Conservation (phyloP, 495 filamentous ascomycete genomes). For the Talaromyces adpressus region DNA sequence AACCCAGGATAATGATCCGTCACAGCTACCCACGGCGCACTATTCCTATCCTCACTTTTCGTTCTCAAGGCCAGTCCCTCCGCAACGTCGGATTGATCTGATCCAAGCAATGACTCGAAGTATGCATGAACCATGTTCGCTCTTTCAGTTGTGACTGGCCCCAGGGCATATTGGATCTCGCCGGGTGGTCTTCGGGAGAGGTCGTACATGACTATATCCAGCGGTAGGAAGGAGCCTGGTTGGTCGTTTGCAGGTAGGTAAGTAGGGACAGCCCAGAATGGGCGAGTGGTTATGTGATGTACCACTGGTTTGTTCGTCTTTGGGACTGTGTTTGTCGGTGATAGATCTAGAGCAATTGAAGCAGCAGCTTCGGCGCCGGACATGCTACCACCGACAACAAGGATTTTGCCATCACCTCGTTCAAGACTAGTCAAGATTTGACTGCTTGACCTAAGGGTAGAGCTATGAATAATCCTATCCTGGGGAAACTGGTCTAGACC, state of each 20-base stretch:
- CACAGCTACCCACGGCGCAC: constrained; percentile 61
- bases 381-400: constrained; percentile 79
- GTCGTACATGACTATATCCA: constrained; percentile 74
- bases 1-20: constrained; percentile 66
- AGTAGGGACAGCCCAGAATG: constrained; percentile 67
- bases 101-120: constrained; percentile 50
- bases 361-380: constrained; percentile 73
- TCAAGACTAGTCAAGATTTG: neutral
- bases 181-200: constrained; percentile 49
- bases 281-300: constrained; percentile 60
- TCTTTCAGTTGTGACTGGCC: constrained; percentile 48
- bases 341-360: constrained; percentile 62
- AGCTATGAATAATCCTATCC: constrained; percentile 53
- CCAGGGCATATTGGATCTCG: constrained; percentile 50
- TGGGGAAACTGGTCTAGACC: constrained; percentile 20
- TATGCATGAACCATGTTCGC: constrained; percentile 44
- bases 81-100: constrained; percentile 45
- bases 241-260: constrained; percentile 42
- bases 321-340: constrained; percentile 45
- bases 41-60: constrained; percentile 21
- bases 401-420: constrained; percentile 47
- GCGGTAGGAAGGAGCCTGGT: constrained; percentile 55
- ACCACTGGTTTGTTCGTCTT: constrained; percentile 29
- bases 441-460: constrained; percentile 23
- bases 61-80: constrained; percentile 8